Evolutionary conservation across 345 rosid genomes (phyloP).

Genomic region (Sonneratia alba): DNA sequence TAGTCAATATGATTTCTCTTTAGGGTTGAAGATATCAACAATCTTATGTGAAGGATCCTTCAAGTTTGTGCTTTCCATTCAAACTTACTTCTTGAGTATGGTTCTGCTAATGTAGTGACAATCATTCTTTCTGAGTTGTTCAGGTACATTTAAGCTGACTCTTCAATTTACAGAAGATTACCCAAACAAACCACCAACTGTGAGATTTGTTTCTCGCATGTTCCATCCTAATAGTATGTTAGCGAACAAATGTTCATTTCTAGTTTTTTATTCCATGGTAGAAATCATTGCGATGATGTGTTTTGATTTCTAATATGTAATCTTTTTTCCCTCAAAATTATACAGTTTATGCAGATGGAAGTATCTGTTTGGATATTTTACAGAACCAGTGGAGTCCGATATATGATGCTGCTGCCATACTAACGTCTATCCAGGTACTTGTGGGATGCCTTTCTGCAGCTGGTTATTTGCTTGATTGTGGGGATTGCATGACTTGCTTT

Average conservation of each 20-base stretch:
- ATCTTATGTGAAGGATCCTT: not conserved
- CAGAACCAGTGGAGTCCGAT: conserved; percentile 88
- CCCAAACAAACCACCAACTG: conserved; percentile 76
- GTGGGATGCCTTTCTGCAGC: not conserved
- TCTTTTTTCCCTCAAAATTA: not conserved
- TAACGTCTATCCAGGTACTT: conserved; percentile 71
- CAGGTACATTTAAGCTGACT: conserved; percentile 70
- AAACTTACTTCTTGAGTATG: not conserved
- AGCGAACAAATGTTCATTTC: not conserved
- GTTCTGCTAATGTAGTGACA: not conserved
- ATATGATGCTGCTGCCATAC: conserved; percentile 76
- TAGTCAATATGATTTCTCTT: not conserved
- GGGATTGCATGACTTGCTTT: not conserved
- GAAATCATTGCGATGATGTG: not conserved
- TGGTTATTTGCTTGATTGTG: not conserved
- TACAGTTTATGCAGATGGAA: conserved; percentile 77
- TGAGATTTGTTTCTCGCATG: conserved; percentile 77
- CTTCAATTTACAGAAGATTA: conserved; percentile 72
- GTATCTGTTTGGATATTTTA: conserved; percentile 77
- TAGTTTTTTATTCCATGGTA: not conserved
- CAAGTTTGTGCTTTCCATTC: not conserved
- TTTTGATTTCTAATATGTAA: not conserved
- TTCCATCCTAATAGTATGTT: conserved; percentile 78
- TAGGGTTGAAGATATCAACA: not conserved
- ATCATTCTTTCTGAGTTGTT: conserved; percentile 7